These are phyloP conservation scores for Tilletiaria anomala DNA, from an alignment of 1,284 basidiomycete species.

Conservation along the genomic window DNA sequence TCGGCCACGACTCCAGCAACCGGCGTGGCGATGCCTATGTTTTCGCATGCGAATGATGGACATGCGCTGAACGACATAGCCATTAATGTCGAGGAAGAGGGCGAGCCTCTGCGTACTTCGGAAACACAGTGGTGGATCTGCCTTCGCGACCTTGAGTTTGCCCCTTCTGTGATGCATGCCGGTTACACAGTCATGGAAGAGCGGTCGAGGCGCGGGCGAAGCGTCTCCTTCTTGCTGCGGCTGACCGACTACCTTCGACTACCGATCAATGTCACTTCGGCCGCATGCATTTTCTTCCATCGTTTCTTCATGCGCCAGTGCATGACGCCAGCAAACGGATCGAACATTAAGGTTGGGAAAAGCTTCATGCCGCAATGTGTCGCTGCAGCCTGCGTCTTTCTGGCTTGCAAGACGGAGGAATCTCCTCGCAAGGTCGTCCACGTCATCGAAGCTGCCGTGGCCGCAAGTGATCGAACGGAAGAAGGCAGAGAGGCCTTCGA, in stretches of 20 bases:
- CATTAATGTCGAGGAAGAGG: too few species aligned
- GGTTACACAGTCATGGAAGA: background rate
- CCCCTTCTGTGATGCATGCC: background rate
- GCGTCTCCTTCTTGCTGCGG: background rate
- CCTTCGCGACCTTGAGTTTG: background rate
- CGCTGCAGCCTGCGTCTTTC: constrained; percentile 73
- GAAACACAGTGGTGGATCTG: background rate
- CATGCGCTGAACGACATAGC: too few species aligned
- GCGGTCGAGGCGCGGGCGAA: background rate
- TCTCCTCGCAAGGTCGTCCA: constrained; percentile 68
- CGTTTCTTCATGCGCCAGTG: constrained; percentile 86
- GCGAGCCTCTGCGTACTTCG: too few species aligned
- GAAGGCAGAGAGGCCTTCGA: constrained; percentile 22
- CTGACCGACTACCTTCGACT: background rate
- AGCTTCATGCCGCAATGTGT: constrained; percentile 34
- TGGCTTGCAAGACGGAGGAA: constrained; percentile 82
- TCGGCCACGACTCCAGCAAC: too few species aligned
- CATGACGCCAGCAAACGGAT: constrained; percentile 40
- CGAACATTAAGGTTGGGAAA: too few species aligned
- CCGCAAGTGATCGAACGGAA: constrained; percentile 51
- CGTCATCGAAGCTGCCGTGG: constrained; percentile 59
- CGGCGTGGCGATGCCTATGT: too few species aligned
- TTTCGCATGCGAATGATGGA: too few species aligned
- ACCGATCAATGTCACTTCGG: constrained; percentile 24
- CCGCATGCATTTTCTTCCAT: constrained; percentile 73